A percentile compares a stretch with the other conserved stretches of the same genome.
phyloP scores from a whole-genome alignment of 768 basidiomycete genomes.

The Astraeus odoratus region DNA sequence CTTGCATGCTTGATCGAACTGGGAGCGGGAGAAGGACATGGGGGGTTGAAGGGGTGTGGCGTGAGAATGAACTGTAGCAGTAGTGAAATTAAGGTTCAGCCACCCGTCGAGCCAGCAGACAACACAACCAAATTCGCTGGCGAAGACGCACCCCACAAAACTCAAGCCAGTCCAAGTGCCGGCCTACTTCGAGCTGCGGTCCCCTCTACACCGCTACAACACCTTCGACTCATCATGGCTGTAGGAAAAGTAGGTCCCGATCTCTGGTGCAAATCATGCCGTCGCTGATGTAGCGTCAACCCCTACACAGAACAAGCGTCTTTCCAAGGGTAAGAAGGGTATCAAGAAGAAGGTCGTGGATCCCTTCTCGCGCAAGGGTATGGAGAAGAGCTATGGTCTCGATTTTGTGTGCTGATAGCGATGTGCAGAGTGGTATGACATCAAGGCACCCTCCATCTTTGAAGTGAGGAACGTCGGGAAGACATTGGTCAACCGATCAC shows the following conservation, averaged over 20 bases:
- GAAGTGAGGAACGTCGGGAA: conserved; percentile 96
- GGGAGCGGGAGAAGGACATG: conserved; percentile 39
- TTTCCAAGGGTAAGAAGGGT: conserved; percentile 97
- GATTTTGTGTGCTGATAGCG: conserved; percentile 1
- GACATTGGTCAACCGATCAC: conserved; percentile 96
- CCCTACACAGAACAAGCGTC: conserved; percentile 79
- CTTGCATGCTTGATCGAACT: conserved; percentile 58
- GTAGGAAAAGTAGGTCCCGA: conserved; percentile 70
- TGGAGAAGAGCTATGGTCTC: conserved; percentile 6
- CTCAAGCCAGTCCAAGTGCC: conserved; percentile 44
- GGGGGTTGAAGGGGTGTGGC: conserved; percentile 17
- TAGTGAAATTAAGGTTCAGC: conserved; percentile 56
- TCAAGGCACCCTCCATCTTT: conserved; percentile 97
- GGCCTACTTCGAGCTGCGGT: conserved; percentile 37
- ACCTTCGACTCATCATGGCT: conserved; percentile 57
- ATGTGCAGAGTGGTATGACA: conserved; percentile 92
- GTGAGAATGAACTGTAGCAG: conserved; percentile 38
- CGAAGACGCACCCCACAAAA: conserved; percentile 32
- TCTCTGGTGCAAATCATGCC: not conserved
- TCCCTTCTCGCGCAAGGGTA: conserved; percentile 99
- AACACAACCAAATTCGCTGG: conserved; percentile 20
- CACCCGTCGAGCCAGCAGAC: conserved; percentile 26
- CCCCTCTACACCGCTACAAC: conserved; percentile 30
- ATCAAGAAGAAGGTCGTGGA: conserved; percentile 99
- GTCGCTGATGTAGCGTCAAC: not conserved